phyloP scores from a whole-genome alignment of 441 rosid species.

The Pelargonium citronellum region DNA sequence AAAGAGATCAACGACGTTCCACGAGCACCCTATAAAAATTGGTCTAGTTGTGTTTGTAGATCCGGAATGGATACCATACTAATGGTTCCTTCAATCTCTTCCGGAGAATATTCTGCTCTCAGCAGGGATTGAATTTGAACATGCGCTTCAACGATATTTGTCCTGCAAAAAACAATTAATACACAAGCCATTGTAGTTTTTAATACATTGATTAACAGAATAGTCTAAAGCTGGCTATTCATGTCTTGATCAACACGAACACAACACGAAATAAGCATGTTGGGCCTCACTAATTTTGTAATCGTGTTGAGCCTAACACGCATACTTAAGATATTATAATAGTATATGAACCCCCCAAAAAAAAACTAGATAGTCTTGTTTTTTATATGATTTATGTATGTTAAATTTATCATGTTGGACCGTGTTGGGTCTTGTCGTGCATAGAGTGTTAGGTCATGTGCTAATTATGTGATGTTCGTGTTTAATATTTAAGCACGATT shows the following conservation, averaged over 20 bases:
- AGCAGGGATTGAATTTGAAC: slow-evolving; percentile 63
- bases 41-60: slow-evolving; percentile 73
- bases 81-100: slow-evolving; percentile 55
- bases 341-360: too few species aligned
- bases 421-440: too few species aligned
- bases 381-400: too few species aligned
- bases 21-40: slow-evolving; percentile 35
- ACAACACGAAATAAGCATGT: too few species aligned
- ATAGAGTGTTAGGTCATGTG: too few species aligned
- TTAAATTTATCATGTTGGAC: too few species aligned
- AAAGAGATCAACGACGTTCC: neutral
- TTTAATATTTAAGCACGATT: too few species aligned
- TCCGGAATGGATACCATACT: slow-evolving; percentile 56
- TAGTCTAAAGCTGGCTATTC: neutral
- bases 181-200: too few species aligned
- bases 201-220: too few species aligned
- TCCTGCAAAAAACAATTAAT: slow-evolving; percentile 42
- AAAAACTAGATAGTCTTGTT: too few species aligned
- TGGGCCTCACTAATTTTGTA: neutral
- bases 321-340: neutral
- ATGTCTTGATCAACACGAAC: neutral
- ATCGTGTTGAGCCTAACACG: neutral
- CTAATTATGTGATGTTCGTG: too few species aligned
- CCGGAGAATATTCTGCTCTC: slow-evolving; percentile 63
- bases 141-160: slow-evolving; percentile 93